Conservation (phyloP, 2,329 filamentous ascomycete genomes). For the Phoma sp. region DNA sequence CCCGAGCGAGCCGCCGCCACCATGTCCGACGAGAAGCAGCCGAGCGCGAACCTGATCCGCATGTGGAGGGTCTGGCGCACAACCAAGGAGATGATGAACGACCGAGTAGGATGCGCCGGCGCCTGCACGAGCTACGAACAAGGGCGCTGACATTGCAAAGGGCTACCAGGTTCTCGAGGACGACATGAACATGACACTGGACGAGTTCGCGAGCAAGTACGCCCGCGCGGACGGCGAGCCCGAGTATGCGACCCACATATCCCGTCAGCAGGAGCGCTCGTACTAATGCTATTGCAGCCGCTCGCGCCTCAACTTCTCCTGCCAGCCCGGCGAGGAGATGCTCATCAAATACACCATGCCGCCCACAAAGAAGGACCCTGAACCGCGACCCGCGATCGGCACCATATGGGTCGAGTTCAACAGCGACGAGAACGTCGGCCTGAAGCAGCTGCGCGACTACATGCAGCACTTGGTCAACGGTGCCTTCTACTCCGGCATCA, state of each 20-base stretch:
- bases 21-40: constrained; percentile 39
- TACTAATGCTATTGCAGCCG: constrained; percentile 64
- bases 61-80: constrained; percentile 96
- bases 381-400: constrained; percentile 78
- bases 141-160: constrained; percentile 57
- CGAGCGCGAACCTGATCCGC: constrained; percentile 56
- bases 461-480: constrained; percentile 80
- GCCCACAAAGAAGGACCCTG: constrained; percentile 71
- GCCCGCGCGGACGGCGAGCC: constrained; percentile 75
- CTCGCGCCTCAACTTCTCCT: constrained; percentile 84
- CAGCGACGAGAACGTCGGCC: constrained; percentile 78
- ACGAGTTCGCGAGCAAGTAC: constrained; percentile 79
- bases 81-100: constrained; percentile 91
- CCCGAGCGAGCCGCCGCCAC: constrained; percentile 16
- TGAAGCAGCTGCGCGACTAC: constrained; percentile 91
- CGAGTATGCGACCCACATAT: constrained; percentile 65
- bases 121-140: constrained; percentile 18
- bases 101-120: constrained; percentile 71
- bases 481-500: constrained; percentile 88
- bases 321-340: constrained; percentile 84
- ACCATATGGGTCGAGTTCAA: constrained; percentile 95
- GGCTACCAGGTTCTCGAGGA: constrained; percentile 92
- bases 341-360: constrained; percentile 81
- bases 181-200: constrained; percentile 84
- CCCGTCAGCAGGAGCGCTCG: neutral